Percentiles rank a stretch among this genome's conserved stretches.
These are phyloP conservation scores for Artemisia tridentata DNA, from an alignment of 129 eudicot genomes.

Conservation along the genomic window DNA sequence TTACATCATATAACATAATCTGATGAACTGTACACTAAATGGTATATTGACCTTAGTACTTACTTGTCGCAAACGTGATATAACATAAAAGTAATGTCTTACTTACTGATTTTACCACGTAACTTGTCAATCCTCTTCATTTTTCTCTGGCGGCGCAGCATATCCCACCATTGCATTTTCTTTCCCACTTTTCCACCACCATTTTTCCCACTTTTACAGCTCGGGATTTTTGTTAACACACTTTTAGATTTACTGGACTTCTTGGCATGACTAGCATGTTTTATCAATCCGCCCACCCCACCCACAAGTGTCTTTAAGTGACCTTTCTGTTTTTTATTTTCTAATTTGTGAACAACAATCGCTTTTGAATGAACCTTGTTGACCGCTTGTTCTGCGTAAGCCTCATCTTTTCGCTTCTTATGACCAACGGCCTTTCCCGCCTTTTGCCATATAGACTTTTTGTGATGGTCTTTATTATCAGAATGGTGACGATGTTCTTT, in stretches of 20 bases:
- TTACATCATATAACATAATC: no score
- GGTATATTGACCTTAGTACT: no score
- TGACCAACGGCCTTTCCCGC: conserved; percentile 26
- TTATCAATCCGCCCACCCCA: conserved; percentile 48
- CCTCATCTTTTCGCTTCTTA: conserved; percentile 16
- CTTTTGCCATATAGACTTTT: conserved; percentile 35
- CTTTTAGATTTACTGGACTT: conserved; percentile 37
- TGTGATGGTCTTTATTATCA: conserved; percentile 9
- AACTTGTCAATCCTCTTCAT: conserved; percentile 42
- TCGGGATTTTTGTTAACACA: not conserved
- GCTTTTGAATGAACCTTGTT: conserved; percentile 19
- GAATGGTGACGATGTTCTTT: conserved; percentile 1
- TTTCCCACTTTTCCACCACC: conserved; percentile 31
- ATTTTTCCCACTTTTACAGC: conserved; percentile 8
- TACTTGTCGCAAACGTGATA: no score
- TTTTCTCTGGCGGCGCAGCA: conserved; percentile 39
- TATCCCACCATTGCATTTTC: conserved; percentile 52
- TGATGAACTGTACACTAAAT: no score
- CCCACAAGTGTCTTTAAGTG: conserved; percentile 43
- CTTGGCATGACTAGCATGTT: conserved; percentile 38
- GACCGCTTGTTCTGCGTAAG: conserved; percentile 22
- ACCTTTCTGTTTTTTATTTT: conserved; percentile 33
- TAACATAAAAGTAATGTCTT: no score
- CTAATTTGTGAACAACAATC: conserved; percentile 23
- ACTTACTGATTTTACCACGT: conserved; percentile 32